Percentiles rank a stretch among this genome's conserved stretches.
phyloP scores from a whole-genome alignment of 306 rosid species.

The Prunus armeniaca region DNA sequence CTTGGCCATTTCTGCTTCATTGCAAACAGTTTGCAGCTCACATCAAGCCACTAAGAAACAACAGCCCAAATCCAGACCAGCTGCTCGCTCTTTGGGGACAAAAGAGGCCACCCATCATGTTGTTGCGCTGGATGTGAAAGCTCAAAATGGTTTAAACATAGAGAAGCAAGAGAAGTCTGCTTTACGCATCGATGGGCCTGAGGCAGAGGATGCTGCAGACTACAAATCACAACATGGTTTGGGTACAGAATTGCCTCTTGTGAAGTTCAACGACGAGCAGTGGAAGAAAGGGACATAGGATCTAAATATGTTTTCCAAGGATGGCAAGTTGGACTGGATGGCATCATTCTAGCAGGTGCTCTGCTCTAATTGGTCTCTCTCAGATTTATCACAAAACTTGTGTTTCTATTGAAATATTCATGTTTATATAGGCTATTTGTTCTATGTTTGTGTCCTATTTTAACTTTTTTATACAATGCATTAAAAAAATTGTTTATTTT shows the following conservation, averaged over 20 bases:
- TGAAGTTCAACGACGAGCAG: constrained; percentile 25
- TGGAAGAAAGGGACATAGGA: constrained; percentile 56
- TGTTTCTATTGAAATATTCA: not conserved
- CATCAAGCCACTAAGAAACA: constrained; percentile 31
- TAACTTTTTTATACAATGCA: not conserved
- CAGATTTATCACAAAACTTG: too few relatives aligned
- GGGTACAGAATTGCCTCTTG: not conserved
- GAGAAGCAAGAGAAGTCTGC: constrained; percentile 7
- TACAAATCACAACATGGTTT: not conserved
- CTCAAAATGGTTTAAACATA: not conserved
- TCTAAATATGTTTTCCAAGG: constrained; percentile 38
- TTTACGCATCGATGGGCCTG: not conserved
- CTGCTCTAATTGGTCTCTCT: too few relatives aligned
- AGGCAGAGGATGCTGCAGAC: constrained; percentile 5
- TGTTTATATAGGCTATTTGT: not conserved
- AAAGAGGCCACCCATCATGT: constrained; percentile 10
- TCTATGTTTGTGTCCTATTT: not conserved
- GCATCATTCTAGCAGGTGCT: constrained; percentile 39
- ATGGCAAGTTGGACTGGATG: constrained; percentile 44
- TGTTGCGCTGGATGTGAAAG: constrained; percentile 15
- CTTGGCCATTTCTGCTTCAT: constrained; percentile 34
- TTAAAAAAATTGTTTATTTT: not conserved
- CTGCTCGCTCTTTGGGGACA: constrained; percentile 11
- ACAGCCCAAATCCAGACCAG: constrained; percentile 9
- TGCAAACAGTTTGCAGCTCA: constrained; percentile 29